Evolutionary conservation across 495 filamentous ascomycete species (phyloP), one percentile per base, ranked within the genome.

Genomic region (Penicillium argentinense): DNA sequence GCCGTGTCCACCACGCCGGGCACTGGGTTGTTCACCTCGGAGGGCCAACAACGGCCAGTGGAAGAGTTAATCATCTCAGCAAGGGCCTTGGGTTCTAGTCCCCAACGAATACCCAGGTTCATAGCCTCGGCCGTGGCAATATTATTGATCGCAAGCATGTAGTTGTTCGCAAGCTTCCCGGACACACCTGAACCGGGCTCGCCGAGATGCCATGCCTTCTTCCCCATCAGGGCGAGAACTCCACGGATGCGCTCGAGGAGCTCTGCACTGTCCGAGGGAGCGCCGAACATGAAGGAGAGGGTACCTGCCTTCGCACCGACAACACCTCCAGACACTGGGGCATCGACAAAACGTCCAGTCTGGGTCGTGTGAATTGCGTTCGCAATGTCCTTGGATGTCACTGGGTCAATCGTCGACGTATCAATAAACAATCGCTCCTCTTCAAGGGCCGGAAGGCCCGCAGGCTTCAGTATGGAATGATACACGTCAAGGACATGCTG

Each of bases 111-210:
- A 19, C 89, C 91, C 14, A 97, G 79, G 51, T 91, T 90, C 91
- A 97, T 95, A 1, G 89, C 91, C 66, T 97, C 91, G 1, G 87
- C 86, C 0, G 88, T 91, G 2, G 88, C 91, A 53, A 97, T 91
- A 59, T 96, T 97, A 64, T 88, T 91, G 46, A 97, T 83, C 2
- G 89, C 89, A 9, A 97, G 75, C 28, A 96, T 81, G 61, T 96
- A 96, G 59, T 97, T 97, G 66, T 97, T 97, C 21, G 91, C 88
- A 6, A 97, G 75, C 64, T 97, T 97, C 9, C 83, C 89, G 2
- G 86, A 83, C 1, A 97, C 75, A 2, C 91, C 91, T 13, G 86
- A 75, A 2, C 89, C 89, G 34, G 91, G 89, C 0, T 75, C 73
- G 0, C 91, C 91, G 49, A 91, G 84, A 58, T 95, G 91, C 53